These are phyloP conservation scores for Gryganskiella cystojenkinii DNA, from an alignment of 192 early-diverging fungal genomes.

Conservation along the genomic window DNA sequence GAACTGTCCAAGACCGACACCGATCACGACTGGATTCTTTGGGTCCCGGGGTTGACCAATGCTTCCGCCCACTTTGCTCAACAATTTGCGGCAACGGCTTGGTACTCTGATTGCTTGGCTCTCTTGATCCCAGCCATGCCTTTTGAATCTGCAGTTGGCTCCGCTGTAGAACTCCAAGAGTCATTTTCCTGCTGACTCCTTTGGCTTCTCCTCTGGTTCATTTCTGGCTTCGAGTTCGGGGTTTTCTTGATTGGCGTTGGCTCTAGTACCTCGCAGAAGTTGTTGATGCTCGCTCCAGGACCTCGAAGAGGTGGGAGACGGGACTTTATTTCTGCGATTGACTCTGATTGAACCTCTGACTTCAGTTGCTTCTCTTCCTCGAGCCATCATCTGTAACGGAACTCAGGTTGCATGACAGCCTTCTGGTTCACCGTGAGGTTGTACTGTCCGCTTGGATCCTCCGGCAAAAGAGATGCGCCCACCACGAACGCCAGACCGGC, in stretches of 20 bases:
- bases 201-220: too few relatives aligned
- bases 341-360: not conserved
- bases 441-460: not conserved
- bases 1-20: not conserved
- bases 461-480: constrained; percentile 7
- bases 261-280: constrained; percentile 3
- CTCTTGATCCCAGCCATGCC: constrained; percentile 8
- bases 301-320: constrained; percentile 23
- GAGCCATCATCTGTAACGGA: constrained; percentile 10
- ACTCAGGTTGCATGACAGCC: constrained; percentile 11
- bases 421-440: constrained; percentile 20
- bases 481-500: constrained; percentile 16
- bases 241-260: too few relatives aligned
- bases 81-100: constrained; percentile 12
- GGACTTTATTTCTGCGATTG: constrained; percentile 12
- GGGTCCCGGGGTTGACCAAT: not conserved
- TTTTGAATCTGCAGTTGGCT: constrained; percentile 3
- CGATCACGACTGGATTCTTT: not conserved
- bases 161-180: constrained; percentile 14
- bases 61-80: constrained; percentile 13
- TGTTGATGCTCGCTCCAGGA: not conserved
- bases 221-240: too few relatives aligned
- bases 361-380: constrained; percentile 6
- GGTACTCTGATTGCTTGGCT: constrained; percentile 19
- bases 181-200: not conserved